Evolutionary conservation across 164 flowering plant species (phyloP).

Genomic region (Vitis rotundifolia): DNA sequence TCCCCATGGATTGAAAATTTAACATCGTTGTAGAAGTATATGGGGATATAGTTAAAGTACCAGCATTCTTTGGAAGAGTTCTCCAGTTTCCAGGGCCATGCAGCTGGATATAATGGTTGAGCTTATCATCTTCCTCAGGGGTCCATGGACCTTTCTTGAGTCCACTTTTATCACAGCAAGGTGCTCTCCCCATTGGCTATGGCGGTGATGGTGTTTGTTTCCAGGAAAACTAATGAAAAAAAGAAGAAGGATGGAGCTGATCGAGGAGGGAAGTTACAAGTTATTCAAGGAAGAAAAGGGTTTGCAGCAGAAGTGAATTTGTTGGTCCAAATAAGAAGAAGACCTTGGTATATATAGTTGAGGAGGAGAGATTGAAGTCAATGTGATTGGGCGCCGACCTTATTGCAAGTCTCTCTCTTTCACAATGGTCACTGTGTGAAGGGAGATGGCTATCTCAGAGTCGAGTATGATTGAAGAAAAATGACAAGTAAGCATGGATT

Average conservation of each 20-base stretch:
- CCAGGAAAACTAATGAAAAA: no score
- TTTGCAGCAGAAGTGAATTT: neutral
- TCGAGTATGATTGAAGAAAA: no score
- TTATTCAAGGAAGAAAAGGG: neutral
- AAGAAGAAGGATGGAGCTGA: neutral
- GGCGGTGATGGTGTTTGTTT: neutral
- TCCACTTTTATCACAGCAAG: constrained; percentile 53
- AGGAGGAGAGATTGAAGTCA: constrained; percentile 29
- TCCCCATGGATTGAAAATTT: neutral
- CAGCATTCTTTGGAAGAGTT: constrained; percentile 57
- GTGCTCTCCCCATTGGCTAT: constrained; percentile 48
- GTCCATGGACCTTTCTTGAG: constrained; percentile 65
- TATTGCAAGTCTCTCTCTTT: constrained; percentile 5
- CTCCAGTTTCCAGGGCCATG: constrained; percentile 66
- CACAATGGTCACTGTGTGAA: neutral
- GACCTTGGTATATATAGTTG: constrained; percentile 24
- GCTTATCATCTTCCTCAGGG: constrained; percentile 44
- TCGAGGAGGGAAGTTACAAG: neutral
- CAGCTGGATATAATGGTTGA: constrained; percentile 35
- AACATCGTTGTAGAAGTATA: neutral
- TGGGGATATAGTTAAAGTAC: constrained; percentile 4
- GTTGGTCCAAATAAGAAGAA: constrained; percentile 1
- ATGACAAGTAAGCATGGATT: no score
- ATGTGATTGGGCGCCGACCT: constrained; percentile 53
- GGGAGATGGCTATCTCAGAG: no score